Percentiles rank a stretch among this genome's conserved stretches.
phyloP scores from a whole-genome alignment of 2,329 filamentous ascomycete genomes.

The Penicillium capsulatum region DNA sequence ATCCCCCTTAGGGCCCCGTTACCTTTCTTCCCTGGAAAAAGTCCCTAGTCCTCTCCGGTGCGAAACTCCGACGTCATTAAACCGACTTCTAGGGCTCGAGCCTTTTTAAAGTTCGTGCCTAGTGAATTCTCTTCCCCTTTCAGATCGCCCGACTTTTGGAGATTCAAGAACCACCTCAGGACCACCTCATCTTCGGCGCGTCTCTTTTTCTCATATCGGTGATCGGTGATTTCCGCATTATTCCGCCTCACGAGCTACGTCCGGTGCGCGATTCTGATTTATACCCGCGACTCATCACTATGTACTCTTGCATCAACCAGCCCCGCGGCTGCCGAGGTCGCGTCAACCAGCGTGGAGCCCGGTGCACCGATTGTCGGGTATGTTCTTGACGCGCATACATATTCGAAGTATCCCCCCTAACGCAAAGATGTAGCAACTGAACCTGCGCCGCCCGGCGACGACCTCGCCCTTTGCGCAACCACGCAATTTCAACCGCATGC shows the following conservation, averaged over 20 bases:
- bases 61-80: constrained; percentile 14
- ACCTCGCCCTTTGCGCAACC: constrained; percentile 41
- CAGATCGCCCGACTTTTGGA: too few species aligned
- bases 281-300: constrained; percentile 21
- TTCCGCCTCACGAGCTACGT: too few species aligned
- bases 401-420: too few species aligned
- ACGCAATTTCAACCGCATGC: constrained; percentile 34
- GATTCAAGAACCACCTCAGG: neutral
- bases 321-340: constrained; percentile 47
- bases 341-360: constrained; percentile 41
- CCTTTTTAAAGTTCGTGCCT: constrained; percentile 17
- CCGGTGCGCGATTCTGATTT: too few species aligned
- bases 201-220: too few species aligned
- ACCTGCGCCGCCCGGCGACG: constrained; percentile 38
- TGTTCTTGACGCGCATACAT: too few species aligned
- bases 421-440: constrained; percentile 32
- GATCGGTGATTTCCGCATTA: constrained; percentile 4
- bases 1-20: constrained; percentile 16
- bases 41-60: neutral
- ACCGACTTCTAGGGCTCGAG: constrained; percentile 4
- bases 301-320: constrained; percentile 49
- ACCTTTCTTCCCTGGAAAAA: constrained; percentile 8
- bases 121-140: constrained; percentile 1
- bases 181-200: neutral
- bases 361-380: constrained; percentile 46